Evolutionary conservation across 2,329 filamentous ascomycete genomes (phyloP), one percentile per base, ranked within the genome.

Genomic region (Orbilia quercus): DNA sequence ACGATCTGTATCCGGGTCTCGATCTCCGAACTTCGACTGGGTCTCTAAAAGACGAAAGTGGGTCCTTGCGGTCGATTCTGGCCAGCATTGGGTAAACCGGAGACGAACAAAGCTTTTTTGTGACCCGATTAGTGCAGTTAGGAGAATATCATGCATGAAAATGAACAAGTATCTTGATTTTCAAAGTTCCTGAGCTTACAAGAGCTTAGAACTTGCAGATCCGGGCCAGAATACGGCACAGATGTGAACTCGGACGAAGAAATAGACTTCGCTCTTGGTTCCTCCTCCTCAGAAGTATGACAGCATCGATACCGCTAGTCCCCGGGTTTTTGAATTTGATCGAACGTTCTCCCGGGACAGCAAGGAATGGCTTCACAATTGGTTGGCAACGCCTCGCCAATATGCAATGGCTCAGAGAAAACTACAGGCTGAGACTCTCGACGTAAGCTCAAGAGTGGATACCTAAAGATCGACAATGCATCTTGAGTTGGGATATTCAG

Each of bases 401-500:
- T 9, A 31, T 5, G 5, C n/a, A n/a, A n/a, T n/a, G n/a, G n/a
- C n/a, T n/a, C 28, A 5, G 9, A 31, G 5, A 31, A 31, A 31
- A 31, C 28, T 31, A 5, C 9, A 9, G 9, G 28, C 28, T 31
- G 9, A 31, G 28, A 31, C 28, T 31, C 28, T 9, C 28, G 9
- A 31, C 28, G 28, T 31, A 31, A 9, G 28, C 28, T 31, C 9
- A 47, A 47, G 18, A 28, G 36, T 44, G 36, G 18, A 40, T 44
- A 38, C 34, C 9, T n/a, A 3, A 12, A 9, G 53, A 57, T 57
- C 53, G 36, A 44, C 53, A 57, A 57, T 57, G 53, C 53, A 44
- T 23, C 38, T 23, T 57, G 53, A 44, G 22, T 44, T 44, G 20
- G 53, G 22, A 28, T 9, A 31, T 14, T 40, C 22, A 12, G 40